Evolutionary conservation across 352 stramenopile species (phyloP).

Genomic region (Globisporangium canariense): DNA sequence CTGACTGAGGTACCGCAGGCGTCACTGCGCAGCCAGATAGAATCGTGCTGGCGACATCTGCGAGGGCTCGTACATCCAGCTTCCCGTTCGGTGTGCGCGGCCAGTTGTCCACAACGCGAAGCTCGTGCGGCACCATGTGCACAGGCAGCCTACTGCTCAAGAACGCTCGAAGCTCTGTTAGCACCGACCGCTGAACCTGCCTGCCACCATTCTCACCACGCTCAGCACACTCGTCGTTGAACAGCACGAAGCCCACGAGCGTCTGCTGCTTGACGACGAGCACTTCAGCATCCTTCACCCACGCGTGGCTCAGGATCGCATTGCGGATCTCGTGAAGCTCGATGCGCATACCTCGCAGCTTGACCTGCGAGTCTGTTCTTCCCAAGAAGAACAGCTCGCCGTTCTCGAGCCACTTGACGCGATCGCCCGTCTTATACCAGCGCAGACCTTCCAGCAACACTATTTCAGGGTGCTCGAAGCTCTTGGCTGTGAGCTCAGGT

Average conservation of each 20-base stretch:
- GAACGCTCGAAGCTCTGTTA: conserved; percentile 19
- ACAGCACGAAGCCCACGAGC: conserved; percentile 55
- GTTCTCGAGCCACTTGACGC: conserved; percentile 1
- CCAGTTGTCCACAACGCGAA: conserved; percentile 38
- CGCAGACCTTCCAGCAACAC: not conserved
- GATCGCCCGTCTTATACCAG: conserved; percentile 5
- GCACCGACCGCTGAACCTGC: conserved; percentile 2
- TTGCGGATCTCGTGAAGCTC: conserved; percentile 80
- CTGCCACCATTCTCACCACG: not conserved
- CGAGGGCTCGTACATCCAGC: conserved; percentile 49
- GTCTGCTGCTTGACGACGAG: conserved; percentile 26
- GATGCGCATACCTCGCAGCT: conserved; percentile 77
- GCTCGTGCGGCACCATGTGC: conserved; percentile 67
- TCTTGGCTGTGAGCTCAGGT: conserved; percentile 1
- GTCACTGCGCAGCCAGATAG: not conserved
- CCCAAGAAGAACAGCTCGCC: not conserved
- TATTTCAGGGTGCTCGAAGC: not conserved
- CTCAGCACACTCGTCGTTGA: conserved; percentile 8
- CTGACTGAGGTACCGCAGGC: not conserved
- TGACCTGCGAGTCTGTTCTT: conserved; percentile 73
- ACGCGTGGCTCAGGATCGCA: conserved; percentile 34
- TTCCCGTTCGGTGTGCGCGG: conserved; percentile 76
- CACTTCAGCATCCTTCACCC: conserved; percentile 46
- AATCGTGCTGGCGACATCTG: not conserved
- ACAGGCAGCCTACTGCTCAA: conserved; percentile 34